A percentile compares a stretch with the other conserved stretches of the same genome.
Evolutionary conservation across 202 grass and related monocot genomes (phyloP).

Genomic region (Zoysia matrella): DNA sequence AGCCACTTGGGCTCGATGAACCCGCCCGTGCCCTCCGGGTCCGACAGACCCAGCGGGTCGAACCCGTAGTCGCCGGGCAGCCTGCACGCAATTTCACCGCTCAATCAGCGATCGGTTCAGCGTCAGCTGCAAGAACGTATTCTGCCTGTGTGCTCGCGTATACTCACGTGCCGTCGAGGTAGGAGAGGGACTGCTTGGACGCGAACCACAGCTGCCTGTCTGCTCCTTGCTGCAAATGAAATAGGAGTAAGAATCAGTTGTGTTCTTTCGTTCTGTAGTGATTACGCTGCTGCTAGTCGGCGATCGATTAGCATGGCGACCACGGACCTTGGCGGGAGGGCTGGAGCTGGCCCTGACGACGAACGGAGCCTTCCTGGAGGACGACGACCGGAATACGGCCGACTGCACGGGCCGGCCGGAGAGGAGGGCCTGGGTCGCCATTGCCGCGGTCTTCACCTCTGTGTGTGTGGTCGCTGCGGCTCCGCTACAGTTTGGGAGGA

Average conservation of each 20-base stretch:
- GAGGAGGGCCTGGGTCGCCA: slow-evolving; percentile 86
- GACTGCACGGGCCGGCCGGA: slow-evolving; percentile 72
- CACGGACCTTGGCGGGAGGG: slow-evolving; percentile 82
- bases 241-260: neutral
- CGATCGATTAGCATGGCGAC: no score
- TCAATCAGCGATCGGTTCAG: neutral
- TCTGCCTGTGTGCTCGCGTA: neutral
- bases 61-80: slow-evolving; percentile 89
- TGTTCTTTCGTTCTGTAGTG: no score
- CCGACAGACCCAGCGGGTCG: slow-evolving; percentile 85
- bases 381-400: slow-evolving; percentile 54
- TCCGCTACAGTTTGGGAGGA: slow-evolving; percentile 14
- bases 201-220: slow-evolving; percentile 97
- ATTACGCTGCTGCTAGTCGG: no score
- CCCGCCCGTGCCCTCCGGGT: slow-evolving; percentile 92
- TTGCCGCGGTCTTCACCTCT: neutral
- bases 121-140: neutral
- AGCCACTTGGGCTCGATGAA: slow-evolving; percentile 99
- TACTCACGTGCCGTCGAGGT: slow-evolving; percentile 86
- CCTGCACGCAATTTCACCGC: slow-evolving; percentile 33
- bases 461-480: neutral
- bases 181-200: slow-evolving; percentile 90
- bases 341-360: slow-evolving; percentile 77
- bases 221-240: slow-evolving; percentile 70
- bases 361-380: slow-evolving; percentile 62